Conservation (phyloP, 768 basidiomycete species). For the Butyriboletus loyo region DNA sequence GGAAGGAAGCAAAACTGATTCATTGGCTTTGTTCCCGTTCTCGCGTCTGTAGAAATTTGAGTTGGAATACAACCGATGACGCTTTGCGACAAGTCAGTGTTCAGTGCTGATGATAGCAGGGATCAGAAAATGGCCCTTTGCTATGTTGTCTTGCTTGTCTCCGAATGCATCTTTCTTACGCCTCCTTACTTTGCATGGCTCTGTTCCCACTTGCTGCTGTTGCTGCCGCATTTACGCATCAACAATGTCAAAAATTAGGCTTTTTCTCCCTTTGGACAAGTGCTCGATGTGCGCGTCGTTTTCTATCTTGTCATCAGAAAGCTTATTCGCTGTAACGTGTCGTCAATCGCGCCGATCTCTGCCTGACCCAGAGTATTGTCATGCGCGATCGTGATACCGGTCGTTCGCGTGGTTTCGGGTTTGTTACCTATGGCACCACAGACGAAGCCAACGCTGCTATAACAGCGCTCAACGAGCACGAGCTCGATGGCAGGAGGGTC, state of each 20-base stretch:
- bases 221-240: conserved; percentile 20
- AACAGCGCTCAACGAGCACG: conserved; percentile 74
- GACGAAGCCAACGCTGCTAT: conserved; percentile 82
- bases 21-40: conserved; percentile 38
- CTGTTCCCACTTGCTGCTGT: conserved; percentile 13
- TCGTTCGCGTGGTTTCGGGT: conserved; percentile 95
- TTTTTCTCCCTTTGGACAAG: conserved; percentile 76
- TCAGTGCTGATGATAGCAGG: conserved; percentile 58
- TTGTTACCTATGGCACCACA: conserved; percentile 69
- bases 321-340: conserved; percentile 18
- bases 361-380: conserved; percentile 74
- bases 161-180: conserved; percentile 31
- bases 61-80: conserved; percentile 96
- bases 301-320: conserved; percentile 20
- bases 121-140: conserved; percentile 23
- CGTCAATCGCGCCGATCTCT: conserved; percentile 31
- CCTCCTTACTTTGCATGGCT: conserved; percentile 28
- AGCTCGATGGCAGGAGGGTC: conserved; percentile 90
- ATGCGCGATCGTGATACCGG: conserved; percentile 99
- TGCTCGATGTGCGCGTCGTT: conserved; percentile 85
- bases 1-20: conserved; percentile 56
- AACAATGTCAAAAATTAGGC: conserved; percentile 50
- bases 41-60: conserved; percentile 77
- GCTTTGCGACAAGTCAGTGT: conserved; percentile 81
- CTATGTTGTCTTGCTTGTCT: conserved; percentile 47